Conservation (phyloP, 352 stramenopile species). For the Phytopythium helicoides region DNA sequence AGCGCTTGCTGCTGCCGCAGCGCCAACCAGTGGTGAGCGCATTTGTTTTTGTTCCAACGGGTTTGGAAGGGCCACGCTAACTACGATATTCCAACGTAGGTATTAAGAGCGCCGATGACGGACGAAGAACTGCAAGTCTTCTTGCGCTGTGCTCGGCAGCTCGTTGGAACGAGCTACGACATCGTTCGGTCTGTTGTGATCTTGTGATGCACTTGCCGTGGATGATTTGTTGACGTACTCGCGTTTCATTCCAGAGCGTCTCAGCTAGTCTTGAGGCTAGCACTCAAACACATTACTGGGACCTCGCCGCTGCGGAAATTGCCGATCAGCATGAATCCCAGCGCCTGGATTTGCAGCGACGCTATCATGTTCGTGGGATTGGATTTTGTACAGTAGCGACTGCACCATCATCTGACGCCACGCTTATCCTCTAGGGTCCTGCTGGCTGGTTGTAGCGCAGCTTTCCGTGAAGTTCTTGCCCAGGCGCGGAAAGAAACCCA, state of each 20-base stretch:
- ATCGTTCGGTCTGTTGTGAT: constrained; percentile 47
- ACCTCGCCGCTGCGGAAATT: constrained; percentile 42
- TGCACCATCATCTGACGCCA: too few relatives aligned
- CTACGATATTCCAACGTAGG: too few relatives aligned
- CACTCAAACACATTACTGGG: constrained; percentile 43
- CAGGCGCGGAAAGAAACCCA: constrained; percentile 40
- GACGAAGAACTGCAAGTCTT: constrained; percentile 48
- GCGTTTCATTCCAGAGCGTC: constrained; percentile 48
- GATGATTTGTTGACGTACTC: too few relatives aligned
- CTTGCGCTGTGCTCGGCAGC: constrained; percentile 54
- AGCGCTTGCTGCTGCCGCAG: constrained; percentile 62
- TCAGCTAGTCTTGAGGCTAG: constrained; percentile 59
- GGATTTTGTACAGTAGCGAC: too few relatives aligned
- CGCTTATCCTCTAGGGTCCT: too few relatives aligned
- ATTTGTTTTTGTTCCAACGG: neutral
- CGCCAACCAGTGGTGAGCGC: constrained; percentile 66
- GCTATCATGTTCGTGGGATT: constrained; percentile 67
- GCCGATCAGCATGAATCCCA: constrained; percentile 42
- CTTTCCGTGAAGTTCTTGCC: constrained; percentile 44
- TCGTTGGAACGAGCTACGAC: too few relatives aligned
- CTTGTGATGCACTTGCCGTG: too few relatives aligned
- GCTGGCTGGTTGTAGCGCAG: constrained; percentile 51
- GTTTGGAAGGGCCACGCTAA: too few relatives aligned
- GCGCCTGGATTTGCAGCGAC: constrained; percentile 77
- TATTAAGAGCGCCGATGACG: constrained; percentile 50